Evolutionary conservation across 352 stramenopile genomes (phyloP).

Genomic region (Phytophthora tubulina): DNA sequence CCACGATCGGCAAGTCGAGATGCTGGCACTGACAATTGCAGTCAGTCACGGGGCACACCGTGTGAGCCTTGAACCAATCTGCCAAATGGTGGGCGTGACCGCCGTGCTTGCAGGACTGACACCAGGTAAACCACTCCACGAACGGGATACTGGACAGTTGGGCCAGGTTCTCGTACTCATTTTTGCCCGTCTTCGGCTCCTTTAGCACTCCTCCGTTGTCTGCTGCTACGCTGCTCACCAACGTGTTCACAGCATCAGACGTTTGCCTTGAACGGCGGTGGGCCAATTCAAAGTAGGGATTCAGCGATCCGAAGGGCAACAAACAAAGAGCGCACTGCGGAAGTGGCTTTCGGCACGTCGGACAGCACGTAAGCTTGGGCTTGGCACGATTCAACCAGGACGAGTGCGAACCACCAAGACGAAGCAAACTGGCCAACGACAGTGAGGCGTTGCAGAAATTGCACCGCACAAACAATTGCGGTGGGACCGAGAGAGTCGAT

Average conservation of each 20-base stretch:
- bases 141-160: conserved; percentile 95
- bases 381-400: conserved; percentile 91
- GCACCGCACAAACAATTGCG: conserved; percentile 95
- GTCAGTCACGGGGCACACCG: conserved; percentile 93
- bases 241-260: conserved; percentile 55
- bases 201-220: conserved; percentile 58
- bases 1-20: conserved; percentile 73
- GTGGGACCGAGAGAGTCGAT: conserved; percentile 65
- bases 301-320: conserved; percentile 93
- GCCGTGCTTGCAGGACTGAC: conserved; percentile 91
- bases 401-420: conserved; percentile 90
- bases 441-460: conserved; percentile 95
- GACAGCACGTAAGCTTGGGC: conserved; percentile 92
- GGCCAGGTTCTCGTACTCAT: conserved; percentile 85
- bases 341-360: conserved; percentile 94
- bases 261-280: conserved; percentile 77
- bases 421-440: conserved; percentile 89
- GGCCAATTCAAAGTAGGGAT: conserved; percentile 96
- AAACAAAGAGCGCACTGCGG: conserved; percentile 95
- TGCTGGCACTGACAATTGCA: conserved; percentile 93
- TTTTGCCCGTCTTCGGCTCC: conserved; percentile 59
- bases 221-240: conserved; percentile 40
- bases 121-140: conserved; percentile 97
- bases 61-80: conserved; percentile 94
- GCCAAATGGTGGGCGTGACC: conserved; percentile 95